Percentiles rank a stretch among this genome's conserved stretches.
These are phyloP conservation scores for Podospora appendiculata DNA, from an alignment of 495 filamentous ascomycete species.

Conservation along the genomic window DNA sequence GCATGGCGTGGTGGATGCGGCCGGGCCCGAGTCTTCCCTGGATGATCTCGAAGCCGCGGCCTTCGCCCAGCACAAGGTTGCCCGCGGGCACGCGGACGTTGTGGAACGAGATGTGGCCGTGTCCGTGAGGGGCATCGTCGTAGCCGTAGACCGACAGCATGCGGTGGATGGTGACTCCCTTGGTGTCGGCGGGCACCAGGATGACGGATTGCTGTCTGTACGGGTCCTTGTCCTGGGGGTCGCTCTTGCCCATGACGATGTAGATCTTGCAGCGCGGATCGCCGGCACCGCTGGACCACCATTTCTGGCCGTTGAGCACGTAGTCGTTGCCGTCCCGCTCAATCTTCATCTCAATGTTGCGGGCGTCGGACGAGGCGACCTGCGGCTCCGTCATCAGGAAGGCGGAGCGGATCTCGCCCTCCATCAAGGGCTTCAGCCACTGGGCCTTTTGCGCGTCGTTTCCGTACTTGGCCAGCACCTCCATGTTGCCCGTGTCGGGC, in stretches of 20 bases:
- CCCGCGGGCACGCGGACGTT: constrained; percentile 72
- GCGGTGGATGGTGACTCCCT: constrained; percentile 74
- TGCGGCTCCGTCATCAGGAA: constrained; percentile 94
- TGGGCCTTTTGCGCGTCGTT: constrained; percentile 80
- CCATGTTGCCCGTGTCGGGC: constrained; percentile 94
- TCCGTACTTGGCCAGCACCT: constrained; percentile 88
- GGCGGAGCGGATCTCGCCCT: constrained; percentile 78
- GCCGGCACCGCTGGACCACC: constrained; percentile 90
- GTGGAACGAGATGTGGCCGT: constrained; percentile 80
- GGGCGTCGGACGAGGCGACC: constrained; percentile 78
- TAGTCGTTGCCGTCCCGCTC: constrained; percentile 73
- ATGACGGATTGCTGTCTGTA: constrained; percentile 89
- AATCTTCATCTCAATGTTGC: constrained; percentile 79
- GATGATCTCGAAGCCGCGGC: constrained; percentile 94
- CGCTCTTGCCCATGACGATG: constrained; percentile 85
- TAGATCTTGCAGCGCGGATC: constrained; percentile 86
- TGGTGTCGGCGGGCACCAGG: constrained; percentile 65
- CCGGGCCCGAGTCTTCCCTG: constrained; percentile 88
- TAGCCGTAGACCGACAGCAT: constrained; percentile 89
- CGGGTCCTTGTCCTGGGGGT: constrained; percentile 59
- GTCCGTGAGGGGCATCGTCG: constrained; percentile 90
- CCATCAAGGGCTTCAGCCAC: constrained; percentile 78
- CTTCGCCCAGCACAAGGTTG: constrained; percentile 81
- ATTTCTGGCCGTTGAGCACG: constrained; percentile 89
- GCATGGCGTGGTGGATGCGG: constrained; percentile 92